Percentiles rank a stretch among this genome's conserved stretches.
phyloP scores from a whole-genome alignment of 176 grass and related monocot genomes.

The Oropetium thomaeum region DNA sequence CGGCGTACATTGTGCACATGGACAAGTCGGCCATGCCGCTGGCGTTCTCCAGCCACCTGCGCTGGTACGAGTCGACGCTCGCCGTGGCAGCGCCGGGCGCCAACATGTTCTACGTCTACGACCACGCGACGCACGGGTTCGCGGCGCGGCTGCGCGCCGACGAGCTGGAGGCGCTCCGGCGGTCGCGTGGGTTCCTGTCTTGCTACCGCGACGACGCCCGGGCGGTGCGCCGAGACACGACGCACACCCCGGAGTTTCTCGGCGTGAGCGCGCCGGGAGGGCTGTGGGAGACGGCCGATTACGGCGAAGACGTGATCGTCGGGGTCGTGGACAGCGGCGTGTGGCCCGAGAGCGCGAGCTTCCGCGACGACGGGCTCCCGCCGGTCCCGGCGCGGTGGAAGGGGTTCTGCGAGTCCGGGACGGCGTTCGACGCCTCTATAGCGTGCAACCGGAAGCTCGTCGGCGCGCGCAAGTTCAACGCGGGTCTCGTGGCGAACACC shows the following conservation, averaged over 20 bases:
- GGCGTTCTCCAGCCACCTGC: constrained; percentile 36
- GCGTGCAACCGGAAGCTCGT: constrained; percentile 82
- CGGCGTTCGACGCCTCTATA: constrained; percentile 44
- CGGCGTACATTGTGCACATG: constrained; percentile 77
- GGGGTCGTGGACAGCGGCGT: constrained; percentile 71
- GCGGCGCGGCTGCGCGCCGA: constrained; percentile 28
- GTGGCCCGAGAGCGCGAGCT: constrained; percentile 91
- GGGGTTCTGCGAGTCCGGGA: constrained; percentile 58
- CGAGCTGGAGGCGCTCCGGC: constrained; percentile 38
- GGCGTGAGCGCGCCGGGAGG: constrained; percentile 22
- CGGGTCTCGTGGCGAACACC: constrained; percentile 36
- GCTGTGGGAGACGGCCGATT: constrained; percentile 38
- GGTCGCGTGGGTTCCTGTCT: constrained; percentile 55
- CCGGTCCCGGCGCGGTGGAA: constrained; percentile 59
- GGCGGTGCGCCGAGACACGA: constrained; percentile 57
- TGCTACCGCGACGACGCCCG: constrained; percentile 55
- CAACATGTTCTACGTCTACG: constrained; percentile 62
- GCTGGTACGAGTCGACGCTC: constrained; percentile 70
- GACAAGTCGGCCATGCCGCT: constrained; percentile 81
- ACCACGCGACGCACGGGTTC: constrained; percentile 69
- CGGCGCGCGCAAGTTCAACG: constrained; percentile 72
- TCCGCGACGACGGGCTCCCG: constrained; percentile 47
- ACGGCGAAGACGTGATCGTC: constrained; percentile 71
- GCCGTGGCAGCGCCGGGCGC: background rate
- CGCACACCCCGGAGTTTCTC: constrained; percentile 79